Evolutionary conservation across 2,329 filamentous ascomycete genomes (phyloP).

Genomic region (Colletotrichum tamarilloi): DNA sequence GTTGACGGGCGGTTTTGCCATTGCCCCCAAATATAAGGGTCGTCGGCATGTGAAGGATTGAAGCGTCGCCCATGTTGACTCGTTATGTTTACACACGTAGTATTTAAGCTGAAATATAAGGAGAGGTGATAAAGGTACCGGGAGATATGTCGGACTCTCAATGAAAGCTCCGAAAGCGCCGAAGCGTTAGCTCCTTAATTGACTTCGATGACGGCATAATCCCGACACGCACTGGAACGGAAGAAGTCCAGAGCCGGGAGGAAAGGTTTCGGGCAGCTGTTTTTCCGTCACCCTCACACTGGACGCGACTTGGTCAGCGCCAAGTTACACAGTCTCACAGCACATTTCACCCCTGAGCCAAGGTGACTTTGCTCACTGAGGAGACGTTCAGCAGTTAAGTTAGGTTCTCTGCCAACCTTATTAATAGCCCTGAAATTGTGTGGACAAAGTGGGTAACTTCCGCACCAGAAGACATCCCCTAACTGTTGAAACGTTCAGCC

Average conservation of each 20-base stretch:
- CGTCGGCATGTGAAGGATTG: slow-evolving; percentile 37
- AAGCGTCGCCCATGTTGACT: slow-evolving; percentile 36
- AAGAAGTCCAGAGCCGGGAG: background rate
- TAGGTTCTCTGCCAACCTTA: background rate
- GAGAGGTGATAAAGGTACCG: background rate
- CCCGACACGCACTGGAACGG: slow-evolving; percentile 6
- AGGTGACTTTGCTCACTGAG: background rate
- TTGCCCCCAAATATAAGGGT: slow-evolving; percentile 42
- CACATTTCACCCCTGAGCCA: background rate
- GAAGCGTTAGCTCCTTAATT: background rate
- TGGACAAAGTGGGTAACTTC: no score
- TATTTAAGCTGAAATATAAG: background rate
- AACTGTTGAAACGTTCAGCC: no score
- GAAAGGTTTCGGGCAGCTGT: background rate
- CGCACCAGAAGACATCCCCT: background rate
- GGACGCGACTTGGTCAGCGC: background rate
- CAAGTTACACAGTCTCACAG: background rate
- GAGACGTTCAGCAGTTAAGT: background rate
- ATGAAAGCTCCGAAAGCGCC: background rate
- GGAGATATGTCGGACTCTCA: background rate
- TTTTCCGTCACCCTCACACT: background rate
- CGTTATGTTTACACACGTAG: background rate
- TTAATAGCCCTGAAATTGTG: no score
- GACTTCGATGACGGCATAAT: slow-evolving; percentile 26
- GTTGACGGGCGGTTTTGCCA: slow-evolving; percentile 40